Evolutionary conservation across 108 stramenopile genomes (phyloP).

Genomic region (Cyclotella atomus): DNA sequence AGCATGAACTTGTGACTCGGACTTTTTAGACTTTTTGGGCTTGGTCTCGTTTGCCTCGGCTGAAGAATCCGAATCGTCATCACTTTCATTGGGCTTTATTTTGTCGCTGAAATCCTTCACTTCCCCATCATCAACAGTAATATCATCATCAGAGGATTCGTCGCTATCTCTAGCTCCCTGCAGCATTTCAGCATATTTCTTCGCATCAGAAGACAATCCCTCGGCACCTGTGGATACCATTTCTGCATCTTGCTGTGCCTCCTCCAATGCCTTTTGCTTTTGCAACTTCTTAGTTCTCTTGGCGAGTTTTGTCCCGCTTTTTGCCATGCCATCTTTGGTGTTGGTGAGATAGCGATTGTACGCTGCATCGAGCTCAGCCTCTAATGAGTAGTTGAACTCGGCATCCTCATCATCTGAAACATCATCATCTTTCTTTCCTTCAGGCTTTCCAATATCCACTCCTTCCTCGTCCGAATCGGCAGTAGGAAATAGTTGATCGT

Average conservation of each 20-base stretch:
- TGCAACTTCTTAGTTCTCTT: conserved; percentile 84
- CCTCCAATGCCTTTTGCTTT: conserved; percentile 78
- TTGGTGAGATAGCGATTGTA: conserved; percentile 82
- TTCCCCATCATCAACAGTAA: conserved; percentile 64
- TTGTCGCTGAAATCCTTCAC: conserved; percentile 52
- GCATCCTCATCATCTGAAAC: conserved; percentile 52
- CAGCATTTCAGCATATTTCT: conserved; percentile 77
- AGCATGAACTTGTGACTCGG: too few species aligned
- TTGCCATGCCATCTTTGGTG: conserved; percentile 78
- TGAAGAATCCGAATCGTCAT: conserved; percentile 13
- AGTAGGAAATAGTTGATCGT: conserved; percentile 61
- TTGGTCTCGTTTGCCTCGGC: conserved; percentile 5
- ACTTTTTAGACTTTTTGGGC: conserved; percentile 19
- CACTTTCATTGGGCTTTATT: conserved; percentile 15
- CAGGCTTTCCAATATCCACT: conserved; percentile 42
- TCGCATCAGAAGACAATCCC: conserved; percentile 65
- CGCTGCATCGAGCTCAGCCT: conserved; percentile 84
- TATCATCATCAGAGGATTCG: conserved; percentile 51
- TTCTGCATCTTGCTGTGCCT: conserved; percentile 87
- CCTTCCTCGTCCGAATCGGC: conserved; percentile 56
- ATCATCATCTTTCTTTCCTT: conserved; percentile 47
- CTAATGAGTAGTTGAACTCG: conserved; percentile 64
- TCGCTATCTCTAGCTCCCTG: conserved; percentile 71
- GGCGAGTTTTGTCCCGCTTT: conserved; percentile 78
- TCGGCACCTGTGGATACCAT: conserved; percentile 63